Conservation (phyloP, 768 basidiomycete species). For the Boletellus ananas region DNA sequence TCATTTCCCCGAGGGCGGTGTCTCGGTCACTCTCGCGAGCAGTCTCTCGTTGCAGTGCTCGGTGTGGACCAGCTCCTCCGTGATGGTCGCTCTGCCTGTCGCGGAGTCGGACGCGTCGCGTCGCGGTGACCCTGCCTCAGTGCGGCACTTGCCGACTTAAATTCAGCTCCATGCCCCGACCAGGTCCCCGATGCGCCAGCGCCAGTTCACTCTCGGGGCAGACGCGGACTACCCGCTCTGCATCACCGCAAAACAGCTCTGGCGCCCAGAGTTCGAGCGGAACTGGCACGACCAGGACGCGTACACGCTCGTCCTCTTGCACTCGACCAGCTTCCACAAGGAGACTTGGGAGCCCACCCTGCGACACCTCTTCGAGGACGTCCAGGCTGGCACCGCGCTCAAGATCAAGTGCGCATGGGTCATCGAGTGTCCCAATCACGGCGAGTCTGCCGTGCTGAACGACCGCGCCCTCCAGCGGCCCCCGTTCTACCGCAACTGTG, state of each 20-base stretch:
- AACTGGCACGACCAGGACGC: constrained; percentile 39
- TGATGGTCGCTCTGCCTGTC: no score
- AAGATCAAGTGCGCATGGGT: constrained; percentile 48
- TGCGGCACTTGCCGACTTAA: not conserved
- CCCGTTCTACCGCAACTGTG: constrained; percentile 47
- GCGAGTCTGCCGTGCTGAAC: constrained; percentile 56
- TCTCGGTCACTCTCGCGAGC: no score
- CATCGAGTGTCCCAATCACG: constrained; percentile 73
- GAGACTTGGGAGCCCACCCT: constrained; percentile 69
- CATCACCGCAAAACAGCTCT: constrained; percentile 57
- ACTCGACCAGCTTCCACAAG: constrained; percentile 73
- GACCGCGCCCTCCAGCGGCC: constrained; percentile 40
- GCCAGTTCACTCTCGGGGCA: constrained; percentile 36
- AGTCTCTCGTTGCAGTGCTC: no score
- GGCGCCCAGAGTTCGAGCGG: constrained; percentile 38
- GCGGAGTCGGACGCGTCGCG: no score
- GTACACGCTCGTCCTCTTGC: constrained; percentile 56
- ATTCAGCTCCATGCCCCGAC: not conserved
- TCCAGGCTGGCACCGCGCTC: constrained; percentile 15
- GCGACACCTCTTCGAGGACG: constrained; percentile 41
- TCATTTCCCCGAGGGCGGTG: no score
- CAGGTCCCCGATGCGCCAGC: constrained; percentile 17
- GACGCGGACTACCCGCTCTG: constrained; percentile 43
- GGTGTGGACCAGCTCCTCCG: no score
- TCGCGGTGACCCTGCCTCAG: no score